A percentile compares a stretch with the other conserved stretches of the same genome.
These are phyloP conservation scores for Picochlorum costavermella DNA, from an alignment of 139 green algal genomes.

Conservation along the genomic window DNA sequence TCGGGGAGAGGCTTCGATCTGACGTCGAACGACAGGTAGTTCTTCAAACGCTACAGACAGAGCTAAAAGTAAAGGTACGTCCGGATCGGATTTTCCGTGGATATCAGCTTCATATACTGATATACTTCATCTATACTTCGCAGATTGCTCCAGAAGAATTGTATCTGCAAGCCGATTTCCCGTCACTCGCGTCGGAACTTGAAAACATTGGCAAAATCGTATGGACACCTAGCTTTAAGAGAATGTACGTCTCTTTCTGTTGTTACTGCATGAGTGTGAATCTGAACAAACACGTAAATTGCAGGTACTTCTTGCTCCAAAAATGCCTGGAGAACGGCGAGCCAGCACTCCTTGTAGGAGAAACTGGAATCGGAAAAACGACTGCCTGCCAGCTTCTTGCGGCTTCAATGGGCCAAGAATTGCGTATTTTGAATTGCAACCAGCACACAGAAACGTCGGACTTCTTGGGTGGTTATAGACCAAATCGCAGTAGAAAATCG, in stretches of 20 bases:
- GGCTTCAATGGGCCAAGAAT: constrained; percentile 56
- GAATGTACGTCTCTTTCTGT: constrained; percentile 19
- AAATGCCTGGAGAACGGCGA: constrained; percentile 67
- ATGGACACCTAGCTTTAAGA: background rate
- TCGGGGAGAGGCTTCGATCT: constrained; percentile 80
- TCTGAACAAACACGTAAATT: constrained; percentile 87
- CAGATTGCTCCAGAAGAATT: background rate
- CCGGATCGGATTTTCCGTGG: background rate
- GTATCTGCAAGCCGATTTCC: background rate
- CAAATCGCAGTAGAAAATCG: constrained; percentile 26
- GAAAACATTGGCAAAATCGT: constrained; percentile 4
- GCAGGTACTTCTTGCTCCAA: constrained; percentile 53
- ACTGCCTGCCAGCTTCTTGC: constrained; percentile 92
- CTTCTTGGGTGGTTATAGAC: constrained; percentile 92
- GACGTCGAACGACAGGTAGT: constrained; percentile 67
- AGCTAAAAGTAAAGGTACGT: constrained; percentile 52
- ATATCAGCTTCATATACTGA: too few species aligned
- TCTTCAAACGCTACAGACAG: constrained; percentile 52
- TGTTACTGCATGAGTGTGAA: constrained; percentile 29
- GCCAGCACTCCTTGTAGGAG: constrained; percentile 89
- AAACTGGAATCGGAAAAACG: constrained; percentile 97
- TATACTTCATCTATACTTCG: background rate
- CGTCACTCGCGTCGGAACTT: background rate
- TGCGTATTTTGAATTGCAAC: constrained; percentile 98
- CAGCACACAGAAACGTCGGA: constrained; percentile 97